Evolutionary conservation across 2,329 filamentous ascomycete genomes (phyloP).

Genomic region (Diaporthe sp.): DNA sequence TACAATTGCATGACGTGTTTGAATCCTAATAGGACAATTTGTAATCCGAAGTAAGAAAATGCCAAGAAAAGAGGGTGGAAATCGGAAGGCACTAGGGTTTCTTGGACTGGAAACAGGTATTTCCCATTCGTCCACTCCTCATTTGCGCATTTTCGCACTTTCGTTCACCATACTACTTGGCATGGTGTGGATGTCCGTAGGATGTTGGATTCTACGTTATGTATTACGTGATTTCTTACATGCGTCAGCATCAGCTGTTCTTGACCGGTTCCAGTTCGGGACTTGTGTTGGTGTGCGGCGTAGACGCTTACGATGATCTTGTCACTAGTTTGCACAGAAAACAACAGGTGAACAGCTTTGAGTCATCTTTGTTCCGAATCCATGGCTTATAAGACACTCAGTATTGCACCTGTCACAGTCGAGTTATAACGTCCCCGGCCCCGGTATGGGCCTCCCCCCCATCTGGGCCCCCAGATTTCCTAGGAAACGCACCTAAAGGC

Average conservation of each 20-base stretch:
- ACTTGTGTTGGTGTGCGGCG: background rate
- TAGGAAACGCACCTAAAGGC: too few relatives aligned
- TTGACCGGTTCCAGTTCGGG: background rate
- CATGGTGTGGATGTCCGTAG: background rate
- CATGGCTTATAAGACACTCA: background rate
- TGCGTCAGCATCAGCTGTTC: background rate
- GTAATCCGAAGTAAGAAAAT: background rate
- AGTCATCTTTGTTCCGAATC: background rate
- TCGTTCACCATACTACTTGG: too few relatives aligned
- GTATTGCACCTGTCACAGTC: background rate
- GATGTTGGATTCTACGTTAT: background rate
- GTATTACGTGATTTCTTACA: constrained; percentile 1
- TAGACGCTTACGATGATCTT: background rate
- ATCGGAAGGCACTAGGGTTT: background rate
- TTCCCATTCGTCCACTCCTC: background rate
- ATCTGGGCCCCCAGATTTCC: too few relatives aligned
- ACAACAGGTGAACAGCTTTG: background rate
- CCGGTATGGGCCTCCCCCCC: too few relatives aligned
- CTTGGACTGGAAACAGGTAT: background rate
- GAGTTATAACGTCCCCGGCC: background rate
- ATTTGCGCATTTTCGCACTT: background rate
- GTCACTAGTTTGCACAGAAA: too few relatives aligned
- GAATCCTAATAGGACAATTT: background rate
- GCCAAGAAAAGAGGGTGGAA: background rate
- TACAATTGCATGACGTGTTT: background rate